Percentiles rank a stretch among this genome's conserved stretches.
Evolutionary conservation across 2,329 filamentous ascomycete species (phyloP).

Genomic region (Ambrosiella beaveri): DNA sequence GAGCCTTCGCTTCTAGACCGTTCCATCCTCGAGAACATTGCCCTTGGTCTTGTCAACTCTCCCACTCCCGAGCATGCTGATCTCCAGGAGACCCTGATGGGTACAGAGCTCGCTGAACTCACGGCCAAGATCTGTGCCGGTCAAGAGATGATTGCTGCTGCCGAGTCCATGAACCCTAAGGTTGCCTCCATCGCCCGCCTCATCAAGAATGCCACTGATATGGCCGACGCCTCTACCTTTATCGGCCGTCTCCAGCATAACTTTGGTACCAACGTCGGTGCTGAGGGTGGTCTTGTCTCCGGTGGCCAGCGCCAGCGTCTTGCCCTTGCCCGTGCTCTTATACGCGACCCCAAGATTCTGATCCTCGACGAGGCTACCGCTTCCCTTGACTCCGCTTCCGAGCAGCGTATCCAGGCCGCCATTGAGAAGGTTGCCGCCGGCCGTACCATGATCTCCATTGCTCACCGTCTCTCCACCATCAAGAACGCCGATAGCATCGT

Average conservation of each 20-base stretch:
- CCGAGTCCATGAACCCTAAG: slow-evolving; percentile 25
- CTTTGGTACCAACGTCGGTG: slow-evolving; percentile 35
- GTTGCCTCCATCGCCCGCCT: slow-evolving; percentile 33
- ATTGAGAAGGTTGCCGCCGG: slow-evolving; percentile 30
- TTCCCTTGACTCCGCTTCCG: slow-evolving; percentile 40
- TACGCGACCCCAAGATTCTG: slow-evolving; percentile 38
- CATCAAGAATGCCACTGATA: slow-evolving; percentile 32
- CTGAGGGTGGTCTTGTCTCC: slow-evolving; percentile 35
- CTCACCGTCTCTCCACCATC: slow-evolving; percentile 44
- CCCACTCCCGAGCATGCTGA: slow-evolving; percentile 22
- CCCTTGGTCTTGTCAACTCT: slow-evolving; percentile 30
- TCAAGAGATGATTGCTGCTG: slow-evolving; percentile 27
- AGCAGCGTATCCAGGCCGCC: slow-evolving; percentile 34
- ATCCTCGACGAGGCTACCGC: slow-evolving; percentile 46
- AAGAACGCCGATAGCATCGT: slow-evolving; percentile 50
- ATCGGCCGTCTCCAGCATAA: slow-evolving; percentile 36
- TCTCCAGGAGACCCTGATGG: slow-evolving; percentile 30
- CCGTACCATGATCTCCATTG: slow-evolving; percentile 49
- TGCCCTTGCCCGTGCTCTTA: slow-evolving; percentile 38
- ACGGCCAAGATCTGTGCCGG: slow-evolving; percentile 35
- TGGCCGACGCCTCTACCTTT: slow-evolving; percentile 43
- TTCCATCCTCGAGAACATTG: slow-evolving; percentile 34
- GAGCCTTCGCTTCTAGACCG: slow-evolving; percentile 28
- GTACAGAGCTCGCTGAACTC: slow-evolving; percentile 31
- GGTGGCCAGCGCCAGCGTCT: slow-evolving; percentile 45